phyloP scores from a whole-genome alignment of 306 rosid genomes.

The Cicer chorassanicum region DNA sequence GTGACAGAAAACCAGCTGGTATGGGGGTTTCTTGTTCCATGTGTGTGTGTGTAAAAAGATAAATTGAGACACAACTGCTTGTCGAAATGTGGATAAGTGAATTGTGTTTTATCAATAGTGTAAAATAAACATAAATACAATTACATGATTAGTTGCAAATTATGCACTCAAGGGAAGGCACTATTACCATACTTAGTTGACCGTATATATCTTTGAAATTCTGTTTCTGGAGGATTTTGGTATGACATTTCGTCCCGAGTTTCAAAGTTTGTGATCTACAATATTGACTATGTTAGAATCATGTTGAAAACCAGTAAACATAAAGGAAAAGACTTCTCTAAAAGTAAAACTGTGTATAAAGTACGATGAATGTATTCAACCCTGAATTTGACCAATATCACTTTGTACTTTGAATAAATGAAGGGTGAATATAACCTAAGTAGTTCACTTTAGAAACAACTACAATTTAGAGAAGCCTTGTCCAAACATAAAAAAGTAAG shows the following conservation, averaged over 20 bases:
- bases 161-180: conserved; percentile 31
- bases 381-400: conserved; percentile 20
- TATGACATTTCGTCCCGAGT: conserved; percentile 67
- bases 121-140: background rate
- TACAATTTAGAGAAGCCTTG: conserved; percentile 24
- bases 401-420: conserved; percentile 17
- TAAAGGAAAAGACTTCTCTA: conserved; percentile 16
- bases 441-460: conserved; percentile 22
- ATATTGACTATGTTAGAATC: conserved; percentile 34
- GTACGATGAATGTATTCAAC: conserved; percentile 18
- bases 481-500: conserved; percentile 33
- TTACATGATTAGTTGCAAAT: conserved; percentile 31
- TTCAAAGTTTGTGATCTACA: conserved; percentile 67
- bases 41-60: background rate
- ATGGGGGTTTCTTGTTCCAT: background rate
- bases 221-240: conserved; percentile 79
- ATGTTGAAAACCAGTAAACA: conserved; percentile 33
- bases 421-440: conserved; percentile 21
- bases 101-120: background rate
- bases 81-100: background rate
- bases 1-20: background rate
- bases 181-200: conserved; percentile 74
- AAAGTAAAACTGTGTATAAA: conserved; percentile 19
- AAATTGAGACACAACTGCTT: conserved; percentile 1
- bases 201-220: conserved; percentile 83